phyloP scores from a whole-genome alignment of 2,329 filamentous ascomycete genomes.

The Diplodia mutila region DNA sequence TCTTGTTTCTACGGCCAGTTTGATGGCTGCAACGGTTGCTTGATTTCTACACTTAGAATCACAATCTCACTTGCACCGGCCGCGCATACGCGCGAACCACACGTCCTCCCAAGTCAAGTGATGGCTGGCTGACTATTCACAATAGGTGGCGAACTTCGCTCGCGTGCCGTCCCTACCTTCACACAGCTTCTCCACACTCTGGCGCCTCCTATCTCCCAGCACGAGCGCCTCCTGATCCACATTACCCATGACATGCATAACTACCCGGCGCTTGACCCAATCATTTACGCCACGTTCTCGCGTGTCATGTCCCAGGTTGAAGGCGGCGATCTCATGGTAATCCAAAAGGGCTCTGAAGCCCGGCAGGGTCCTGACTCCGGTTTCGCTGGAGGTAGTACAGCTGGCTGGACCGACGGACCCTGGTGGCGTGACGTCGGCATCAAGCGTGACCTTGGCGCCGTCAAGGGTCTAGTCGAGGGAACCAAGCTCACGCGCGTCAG shows the following conservation, averaged over 20 bases:
- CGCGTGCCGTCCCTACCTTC: constrained; percentile 87
- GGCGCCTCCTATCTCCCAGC: constrained; percentile 92
- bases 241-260: constrained; percentile 94
- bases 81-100: no score
- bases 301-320: constrained; percentile 99
- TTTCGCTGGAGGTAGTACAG: constrained; percentile 51
- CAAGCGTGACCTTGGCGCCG: constrained; percentile 75
- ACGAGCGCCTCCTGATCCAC: constrained; percentile 96
- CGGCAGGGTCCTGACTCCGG: constrained; percentile 66
- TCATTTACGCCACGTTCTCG: constrained; percentile 89
- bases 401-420: constrained; percentile 88
- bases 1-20: no score
- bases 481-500: constrained; percentile 89
- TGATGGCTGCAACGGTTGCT: no score
- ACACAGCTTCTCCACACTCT: constrained; percentile 93
- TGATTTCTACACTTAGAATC: no score
- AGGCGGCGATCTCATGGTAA: constrained; percentile 89
- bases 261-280: constrained; percentile 90
- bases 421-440: constrained; percentile 83
- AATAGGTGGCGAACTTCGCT: constrained; percentile 71
- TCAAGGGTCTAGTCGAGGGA: constrained; percentile 81
- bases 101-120: background rate
- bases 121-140: background rate
- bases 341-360: constrained; percentile 90
- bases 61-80: no score